Percentiles rank a stretch among this genome's conserved stretches.
These are phyloP conservation scores for Botrytis hyacinthi DNA, from an alignment of 2,329 filamentous ascomycete genomes.

Conservation along the genomic window DNA sequence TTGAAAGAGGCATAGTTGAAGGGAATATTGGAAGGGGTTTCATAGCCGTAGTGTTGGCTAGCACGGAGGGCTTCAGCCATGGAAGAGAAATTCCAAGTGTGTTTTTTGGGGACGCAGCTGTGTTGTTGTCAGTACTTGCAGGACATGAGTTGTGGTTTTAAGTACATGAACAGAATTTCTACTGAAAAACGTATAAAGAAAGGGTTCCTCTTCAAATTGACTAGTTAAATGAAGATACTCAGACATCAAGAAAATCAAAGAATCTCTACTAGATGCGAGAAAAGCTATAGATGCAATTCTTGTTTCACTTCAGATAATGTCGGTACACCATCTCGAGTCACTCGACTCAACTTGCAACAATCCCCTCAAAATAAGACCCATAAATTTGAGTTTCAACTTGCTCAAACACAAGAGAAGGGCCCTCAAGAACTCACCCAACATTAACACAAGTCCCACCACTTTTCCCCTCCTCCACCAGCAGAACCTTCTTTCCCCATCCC, in stretches of 20 bases:
- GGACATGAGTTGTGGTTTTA: not conserved
- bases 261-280: not conserved
- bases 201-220: not conserved
- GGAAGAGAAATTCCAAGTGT: conserved; percentile 52
- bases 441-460: conserved; percentile 52
- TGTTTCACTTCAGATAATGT: not conserved
- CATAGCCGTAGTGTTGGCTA: conserved; percentile 48
- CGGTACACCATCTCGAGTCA: not conserved
- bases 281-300: not conserved
- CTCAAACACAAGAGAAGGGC: not conserved
- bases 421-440: conserved; percentile 45
- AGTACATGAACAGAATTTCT: not conserved
- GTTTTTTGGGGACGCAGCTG: conserved; percentile 53
- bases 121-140: not conserved
- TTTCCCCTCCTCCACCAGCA: conserved; percentile 49
- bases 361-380: not conserved
- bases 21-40: conserved; percentile 43
- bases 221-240: not conserved
- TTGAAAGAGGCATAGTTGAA: conserved; percentile 49
- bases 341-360: not conserved
- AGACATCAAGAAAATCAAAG: not conserved
- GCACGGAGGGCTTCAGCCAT: conserved; percentile 48
- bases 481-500: conserved; percentile 51
- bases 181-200: not conserved
- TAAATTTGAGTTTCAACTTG: not conserved